These are phyloP conservation scores for Juglanconis juglandina DNA, from an alignment of 2,329 filamentous ascomycete species.

Conservation along the genomic window DNA sequence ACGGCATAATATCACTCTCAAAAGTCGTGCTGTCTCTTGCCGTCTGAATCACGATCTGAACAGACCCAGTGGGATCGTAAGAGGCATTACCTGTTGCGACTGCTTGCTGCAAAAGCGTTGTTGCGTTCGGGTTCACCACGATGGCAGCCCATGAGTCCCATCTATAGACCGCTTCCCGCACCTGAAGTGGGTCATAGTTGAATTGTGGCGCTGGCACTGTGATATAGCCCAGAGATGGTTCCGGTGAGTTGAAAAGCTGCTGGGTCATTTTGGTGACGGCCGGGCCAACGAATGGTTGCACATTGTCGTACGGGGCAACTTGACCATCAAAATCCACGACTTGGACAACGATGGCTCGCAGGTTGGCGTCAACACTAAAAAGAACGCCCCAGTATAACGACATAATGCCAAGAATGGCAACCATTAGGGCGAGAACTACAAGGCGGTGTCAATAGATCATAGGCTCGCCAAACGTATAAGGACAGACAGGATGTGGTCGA, in stretches of 20 bases:
- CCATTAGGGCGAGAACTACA: slow-evolving; percentile 46
- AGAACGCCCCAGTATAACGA: slow-evolving; percentile 62
- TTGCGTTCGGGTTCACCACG: slow-evolving; percentile 61
- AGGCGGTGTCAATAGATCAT: not conserved
- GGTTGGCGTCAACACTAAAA: slow-evolving; percentile 46
- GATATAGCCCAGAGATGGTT: slow-evolving; percentile 46
- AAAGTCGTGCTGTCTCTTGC: slow-evolving; percentile 55
- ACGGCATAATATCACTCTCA: slow-evolving; percentile 50
- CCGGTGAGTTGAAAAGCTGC: slow-evolving; percentile 35
- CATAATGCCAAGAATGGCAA: slow-evolving; percentile 53
- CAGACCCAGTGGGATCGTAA: slow-evolving; percentile 58
- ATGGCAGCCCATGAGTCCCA: slow-evolving; percentile 59
- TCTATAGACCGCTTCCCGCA: slow-evolving; percentile 57
- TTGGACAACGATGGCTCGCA: slow-evolving; percentile 47
- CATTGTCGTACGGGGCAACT: slow-evolving; percentile 46
- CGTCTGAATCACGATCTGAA: slow-evolving; percentile 53
- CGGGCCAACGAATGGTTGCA: slow-evolving; percentile 54
- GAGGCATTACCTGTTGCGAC: slow-evolving; percentile 51
- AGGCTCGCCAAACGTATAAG: not conserved
- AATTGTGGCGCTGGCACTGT: slow-evolving; percentile 48
- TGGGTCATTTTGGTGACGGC: slow-evolving; percentile 44
- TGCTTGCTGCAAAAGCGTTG: slow-evolving; percentile 52
- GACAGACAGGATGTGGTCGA: not conserved
- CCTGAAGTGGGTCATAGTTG: slow-evolving; percentile 51
- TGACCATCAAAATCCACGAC: slow-evolving; percentile 63